Conservation (phyloP, 495 filamentous ascomycete genomes). For the Saxophila tyrrhenica region DNA sequence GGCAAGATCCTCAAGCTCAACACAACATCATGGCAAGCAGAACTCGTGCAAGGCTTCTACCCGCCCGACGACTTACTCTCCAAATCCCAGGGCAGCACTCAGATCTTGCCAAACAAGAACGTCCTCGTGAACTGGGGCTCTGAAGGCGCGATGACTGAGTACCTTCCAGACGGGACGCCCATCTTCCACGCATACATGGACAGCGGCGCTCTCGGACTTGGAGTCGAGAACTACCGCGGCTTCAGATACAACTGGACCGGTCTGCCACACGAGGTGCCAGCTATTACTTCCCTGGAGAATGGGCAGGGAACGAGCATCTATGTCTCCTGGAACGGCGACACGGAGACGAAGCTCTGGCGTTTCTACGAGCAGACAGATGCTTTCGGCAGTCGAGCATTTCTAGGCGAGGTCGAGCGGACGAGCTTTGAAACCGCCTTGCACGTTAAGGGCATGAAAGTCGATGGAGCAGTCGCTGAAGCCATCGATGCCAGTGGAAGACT, state of each 20-base stretch:
- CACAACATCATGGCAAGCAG: slow-evolving; percentile 4
- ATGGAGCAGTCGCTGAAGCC: background rate
- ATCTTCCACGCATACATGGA: slow-evolving; percentile 2
- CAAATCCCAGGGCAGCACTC: slow-evolving; percentile 17
- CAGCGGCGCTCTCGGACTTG: background rate
- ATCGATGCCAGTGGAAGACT: no score
- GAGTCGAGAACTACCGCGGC: slow-evolving; percentile 5
- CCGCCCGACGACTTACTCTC: slow-evolving; percentile 1
- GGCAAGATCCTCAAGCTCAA: background rate
- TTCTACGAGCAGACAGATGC: background rate
- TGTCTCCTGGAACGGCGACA: slow-evolving; percentile 13
- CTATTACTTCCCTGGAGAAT: background rate
- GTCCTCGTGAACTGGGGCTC: slow-evolving; percentile 13
- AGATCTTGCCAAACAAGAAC: slow-evolving; percentile 17
- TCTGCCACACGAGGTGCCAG: background rate
- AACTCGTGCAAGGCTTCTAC: slow-evolving; percentile 5
- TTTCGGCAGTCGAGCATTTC: background rate
- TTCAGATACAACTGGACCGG: slow-evolving; percentile 5
- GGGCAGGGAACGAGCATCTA: background rate
- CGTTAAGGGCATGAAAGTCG: background rate
- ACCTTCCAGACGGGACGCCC: background rate
- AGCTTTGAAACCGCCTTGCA: background rate
- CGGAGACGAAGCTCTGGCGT: slow-evolving; percentile 1
- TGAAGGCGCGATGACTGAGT: slow-evolving; percentile 10
- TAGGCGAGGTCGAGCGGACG: background rate